Base-by-base conservation (phyloP, 148 eudicot species). In the Rhododendron ovatum region DNA sequence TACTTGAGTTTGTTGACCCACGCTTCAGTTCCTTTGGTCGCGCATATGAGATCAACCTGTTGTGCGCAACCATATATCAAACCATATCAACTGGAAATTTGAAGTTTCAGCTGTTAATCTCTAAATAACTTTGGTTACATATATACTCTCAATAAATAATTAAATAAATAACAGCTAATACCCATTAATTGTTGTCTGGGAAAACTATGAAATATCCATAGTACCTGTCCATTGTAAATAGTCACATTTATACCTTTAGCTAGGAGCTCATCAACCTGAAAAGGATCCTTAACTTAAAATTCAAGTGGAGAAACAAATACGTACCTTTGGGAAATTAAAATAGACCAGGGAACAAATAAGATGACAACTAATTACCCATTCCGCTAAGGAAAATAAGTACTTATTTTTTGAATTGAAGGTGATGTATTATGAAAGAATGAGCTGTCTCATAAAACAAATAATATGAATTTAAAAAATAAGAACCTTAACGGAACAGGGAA, bases 1-100 rank as follows among this genome's bases (percentile, higher is more conserved):
- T 89, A 93, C 93, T 90, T 88, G 43, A 91, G 92, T 71, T 93
- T 93, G 69, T 78, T 69, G 57, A 93, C 90, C 92, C 95, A 93
- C 47, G 95, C 89, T 86, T 91, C 91, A 37, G 92, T 85, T 85
- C 93, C 93, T 86, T 85, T 90, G 51, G 93, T 91, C 7, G 95
- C 75, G 47, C 95, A 93, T 51, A 93, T 93, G 59, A 93, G 55
- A 89, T 91, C 95, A 37, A 93, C 83, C 95, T 91, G 45, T 39
- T 22, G 65, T 57, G 82, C 37, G 13, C 33, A 28, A 83, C 33
- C 78, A 84, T 30, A 30, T 30, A 30, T 35, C 24, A 77, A 2
- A n/a, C 4, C 48, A 84, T 30, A 8, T 35, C 45, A 74, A 81
- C 14, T 61, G 45, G 22, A 35, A 9, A 65, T 65, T 65, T 20